Evolutionary conservation across 2,329 filamentous ascomycete genomes (phyloP), one percentile per base, ranked within the genome.

Genomic region (Myriosclerotinia scirpicola): DNA sequence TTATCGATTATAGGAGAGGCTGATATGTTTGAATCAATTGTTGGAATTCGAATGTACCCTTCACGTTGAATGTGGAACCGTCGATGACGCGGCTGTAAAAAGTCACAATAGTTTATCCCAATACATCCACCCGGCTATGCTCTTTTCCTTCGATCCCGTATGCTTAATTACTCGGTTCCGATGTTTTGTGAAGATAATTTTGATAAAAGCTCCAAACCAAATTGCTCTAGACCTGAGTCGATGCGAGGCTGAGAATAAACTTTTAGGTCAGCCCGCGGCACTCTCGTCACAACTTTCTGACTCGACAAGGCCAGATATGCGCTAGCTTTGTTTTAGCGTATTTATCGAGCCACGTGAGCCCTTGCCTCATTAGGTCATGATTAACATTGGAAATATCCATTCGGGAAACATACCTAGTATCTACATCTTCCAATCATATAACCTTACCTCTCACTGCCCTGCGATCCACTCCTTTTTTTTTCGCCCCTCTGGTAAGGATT

Each of bases 211-310:
- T 50, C 20, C 12, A n/a, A 15, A 42, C n/a, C 15, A 38, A 34
- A 34, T 34, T 34, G 6, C 20, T 53, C 9, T 14, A 56, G 2
- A 20, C n/a, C 38, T 56, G 34, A 30, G 61, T 46, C 40, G 56
- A 36, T 64, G 40, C 52, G 48, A 64, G 61, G 61, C 52, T 64
- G 61, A 56, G 61, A 36, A 48, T 58, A 36, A 36, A 54, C 60
- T 40, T 63, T 17, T 56, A 46, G 26, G 26, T 26, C 26, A 2
- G 3, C 26, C 3, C 26, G 26, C 26, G 26, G 26, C 26, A 26
- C 26, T 26, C 26, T 26, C 26, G 26, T 26, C 26, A 26, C 26
- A 26, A 26, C 26, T 26, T 26, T 3, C 26, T 26, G 26, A 26
- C 26, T 26, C 26, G 26, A 26, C 26, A 26, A 26, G 26, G 26